phyloP scores from a whole-genome alignment of 1,284 basidiomycete genomes.

The Moniliophthora roreri region DNA sequence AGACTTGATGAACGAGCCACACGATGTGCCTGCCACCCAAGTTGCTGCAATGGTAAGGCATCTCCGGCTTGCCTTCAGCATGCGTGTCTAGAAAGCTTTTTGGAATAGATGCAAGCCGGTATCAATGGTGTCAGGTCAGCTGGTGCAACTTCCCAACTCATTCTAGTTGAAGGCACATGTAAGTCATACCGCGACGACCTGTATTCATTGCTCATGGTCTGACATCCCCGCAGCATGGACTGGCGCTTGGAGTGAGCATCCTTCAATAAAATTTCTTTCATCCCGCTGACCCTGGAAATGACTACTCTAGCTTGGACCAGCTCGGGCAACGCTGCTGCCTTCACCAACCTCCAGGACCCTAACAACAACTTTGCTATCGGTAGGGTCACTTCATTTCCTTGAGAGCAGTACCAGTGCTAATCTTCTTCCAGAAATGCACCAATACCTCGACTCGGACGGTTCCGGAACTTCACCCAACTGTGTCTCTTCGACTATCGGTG shows the following conservation, averaged over 20 bases:
- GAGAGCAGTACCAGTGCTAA: background rate
- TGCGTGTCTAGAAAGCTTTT: conserved; percentile 3
- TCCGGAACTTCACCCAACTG: conserved; percentile 56
- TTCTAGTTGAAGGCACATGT: conserved; percentile 52
- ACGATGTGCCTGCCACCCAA: conserved; percentile 47
- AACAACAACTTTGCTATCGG: conserved; percentile 61
- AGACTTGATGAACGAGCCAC: conserved; percentile 64
- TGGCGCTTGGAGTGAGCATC: conserved; percentile 47
- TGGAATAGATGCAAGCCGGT: conserved; percentile 55
- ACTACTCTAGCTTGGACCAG: conserved; percentile 43
- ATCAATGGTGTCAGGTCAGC: conserved; percentile 60
- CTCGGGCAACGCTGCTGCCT: conserved; percentile 56
- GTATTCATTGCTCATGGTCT: conserved; percentile 27
- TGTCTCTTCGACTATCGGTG: conserved; percentile 59
- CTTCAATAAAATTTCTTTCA: background rate
- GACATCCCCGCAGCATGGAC: conserved; percentile 34
- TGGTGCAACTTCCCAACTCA: conserved; percentile 57
- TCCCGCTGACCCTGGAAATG: background rate
- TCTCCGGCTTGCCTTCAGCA: background rate
- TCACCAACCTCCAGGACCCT: conserved; percentile 54
- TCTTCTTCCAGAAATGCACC: conserved; percentile 54
- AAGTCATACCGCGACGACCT: conserved; percentile 21
- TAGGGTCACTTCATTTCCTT: conserved; percentile 23
- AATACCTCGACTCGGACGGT: conserved; percentile 68
- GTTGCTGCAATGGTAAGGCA: conserved; percentile 44